Base-by-base conservation (phyloP, 2,329 filamentous ascomycete species). In the Verticillium nonalfalfae region DNA sequence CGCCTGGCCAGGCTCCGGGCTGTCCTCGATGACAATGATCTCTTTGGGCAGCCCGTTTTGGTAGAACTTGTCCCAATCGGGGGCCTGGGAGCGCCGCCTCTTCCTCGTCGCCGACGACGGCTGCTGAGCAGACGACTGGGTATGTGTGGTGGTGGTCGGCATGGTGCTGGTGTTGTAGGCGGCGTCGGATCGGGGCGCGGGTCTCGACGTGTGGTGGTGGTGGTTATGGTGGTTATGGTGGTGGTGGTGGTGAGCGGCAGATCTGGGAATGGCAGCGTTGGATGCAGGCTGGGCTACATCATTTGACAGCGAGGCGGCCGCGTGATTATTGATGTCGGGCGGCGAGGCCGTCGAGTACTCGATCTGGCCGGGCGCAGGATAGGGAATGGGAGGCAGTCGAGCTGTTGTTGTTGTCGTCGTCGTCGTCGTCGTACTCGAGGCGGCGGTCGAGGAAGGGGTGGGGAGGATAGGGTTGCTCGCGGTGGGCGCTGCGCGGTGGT, bases 21-120 rank as follows among this genome's bases (percentile, higher is more conserved):
- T 87, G 73, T 93, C 89, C 66, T 90, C 86, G 69, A 95, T 95
- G 69, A 94, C 87, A 70, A 95, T 94, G 71, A 95, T 87, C 77
- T 95, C 91, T 72, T 91, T 89, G 31, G 91, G 91, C 33, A 93
- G 78, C 4, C 91, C 91, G 73, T 94, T 93, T 72, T 89, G 89
- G 74, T 93, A 94, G 71, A 93, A 95, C 66, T 83, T 85, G 62
- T 84, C 81, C 91, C 91, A 95, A 75, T 95, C 88, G 58, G 90
- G 89, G 66, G 86, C 81, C 72, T 82, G 83, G 64, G 81, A 85
- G 63, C 83, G 82, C 66, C 83, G 79, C 66, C 82, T 79, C 72
- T 86, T 86, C 66, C 80, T 70, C 38, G 68, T 65, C 21, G 68
- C 66, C 61, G 69, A 73, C 55, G 73, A 68, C 56, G 74, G 72